Conservation (phyloP, 352 stramenopile species). For the Halophytophthora batemanensis region DNA sequence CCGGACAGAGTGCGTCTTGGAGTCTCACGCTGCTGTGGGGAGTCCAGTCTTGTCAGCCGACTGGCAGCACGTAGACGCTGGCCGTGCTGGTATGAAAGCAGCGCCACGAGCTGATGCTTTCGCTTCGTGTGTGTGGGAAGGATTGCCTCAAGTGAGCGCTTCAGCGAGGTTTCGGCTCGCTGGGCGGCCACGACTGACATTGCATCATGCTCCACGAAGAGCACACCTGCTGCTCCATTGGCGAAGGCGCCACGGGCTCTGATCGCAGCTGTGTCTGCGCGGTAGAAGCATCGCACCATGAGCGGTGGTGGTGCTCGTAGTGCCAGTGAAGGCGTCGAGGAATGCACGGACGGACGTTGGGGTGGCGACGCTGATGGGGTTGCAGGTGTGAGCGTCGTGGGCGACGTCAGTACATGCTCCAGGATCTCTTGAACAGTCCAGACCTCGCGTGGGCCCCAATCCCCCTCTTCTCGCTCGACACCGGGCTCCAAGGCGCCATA, state of each 20-base stretch:
- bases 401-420: slow-evolving; percentile 9
- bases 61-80: slow-evolving; percentile 17
- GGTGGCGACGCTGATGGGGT: not conserved
- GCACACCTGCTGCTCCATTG: slow-evolving; percentile 44
- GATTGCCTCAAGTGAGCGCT: slow-evolving; percentile 10
- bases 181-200: slow-evolving; percentile 2
- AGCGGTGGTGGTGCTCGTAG: slow-evolving; percentile 27
- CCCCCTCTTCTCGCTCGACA: slow-evolving; percentile 16
- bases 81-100: slow-evolving; percentile 28
- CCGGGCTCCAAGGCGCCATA: slow-evolving; percentile 15
- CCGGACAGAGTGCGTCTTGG: slow-evolving; percentile 13
- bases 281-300: slow-evolving; percentile 47
- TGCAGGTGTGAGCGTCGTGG: slow-evolving; percentile 4
- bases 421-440: slow-evolving; percentile 26
- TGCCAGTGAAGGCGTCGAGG: slow-evolving; percentile 7
- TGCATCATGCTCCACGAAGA: slow-evolving; percentile 40
- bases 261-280: slow-evolving; percentile 33
- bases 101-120: slow-evolving; percentile 19
- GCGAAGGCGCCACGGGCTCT: slow-evolving; percentile 39
- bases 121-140: slow-evolving; percentile 6
- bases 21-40: slow-evolving; percentile 1
- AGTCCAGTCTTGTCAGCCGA: slow-evolving; percentile 10
- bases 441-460: slow-evolving; percentile 20
- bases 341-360: slow-evolving; percentile 17
- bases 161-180: slow-evolving; percentile 23